These are phyloP conservation scores for Pichia thaimueangensis DNA, from an alignment of 805 yeast species.

Conservation along the genomic window DNA sequence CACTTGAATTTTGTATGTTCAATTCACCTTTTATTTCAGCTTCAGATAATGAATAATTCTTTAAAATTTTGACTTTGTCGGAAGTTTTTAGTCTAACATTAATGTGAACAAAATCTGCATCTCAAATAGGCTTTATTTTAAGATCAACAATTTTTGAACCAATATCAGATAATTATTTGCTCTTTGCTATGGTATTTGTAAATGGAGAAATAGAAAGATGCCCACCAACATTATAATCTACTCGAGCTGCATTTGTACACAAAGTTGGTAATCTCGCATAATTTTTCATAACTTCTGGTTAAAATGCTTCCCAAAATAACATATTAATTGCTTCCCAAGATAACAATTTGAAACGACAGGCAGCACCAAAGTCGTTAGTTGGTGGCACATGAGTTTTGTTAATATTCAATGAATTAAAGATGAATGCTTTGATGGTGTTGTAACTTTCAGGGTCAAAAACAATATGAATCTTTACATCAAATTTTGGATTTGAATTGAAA, in stretches of 20 bases:
- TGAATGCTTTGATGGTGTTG: conserved; percentile 30
- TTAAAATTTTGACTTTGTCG: conserved; percentile 14
- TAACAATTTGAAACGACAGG: conserved; percentile 52
- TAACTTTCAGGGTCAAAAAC: conserved; percentile 31
- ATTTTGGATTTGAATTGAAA: conserved; percentile 26
- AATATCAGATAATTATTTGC: conserved; percentile 43
- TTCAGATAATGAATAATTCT: conserved; percentile 8
- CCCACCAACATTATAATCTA: conserved; percentile 45
- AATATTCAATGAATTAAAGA: conserved; percentile 32
- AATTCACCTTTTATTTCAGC: conserved; percentile 15
- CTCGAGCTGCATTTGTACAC: conserved; percentile 12
- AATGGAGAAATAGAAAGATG: conserved; percentile 40
- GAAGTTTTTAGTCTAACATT: conserved; percentile 38
- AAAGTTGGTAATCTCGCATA: conserved; percentile 35
- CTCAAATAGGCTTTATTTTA: conserved; percentile 40
- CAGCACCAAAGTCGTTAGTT: conserved; percentile 35
- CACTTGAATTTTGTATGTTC: conserved; percentile 14
- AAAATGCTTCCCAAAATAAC: conserved; percentile 46
- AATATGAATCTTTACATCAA: conserved; percentile 34
- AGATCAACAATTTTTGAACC: conserved; percentile 44
- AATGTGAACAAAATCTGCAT: conserved; percentile 46
- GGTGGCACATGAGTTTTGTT: conserved; percentile 27
- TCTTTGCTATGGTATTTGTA: conserved; percentile 43
- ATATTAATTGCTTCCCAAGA: conserved; percentile 51
- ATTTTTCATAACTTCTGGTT: conserved; percentile 35